Evolutionary conservation across 2,329 filamentous ascomycete species (phyloP), one percentile per base, ranked within the genome.

Genomic region (Ophiocordyceps robertsii): DNA sequence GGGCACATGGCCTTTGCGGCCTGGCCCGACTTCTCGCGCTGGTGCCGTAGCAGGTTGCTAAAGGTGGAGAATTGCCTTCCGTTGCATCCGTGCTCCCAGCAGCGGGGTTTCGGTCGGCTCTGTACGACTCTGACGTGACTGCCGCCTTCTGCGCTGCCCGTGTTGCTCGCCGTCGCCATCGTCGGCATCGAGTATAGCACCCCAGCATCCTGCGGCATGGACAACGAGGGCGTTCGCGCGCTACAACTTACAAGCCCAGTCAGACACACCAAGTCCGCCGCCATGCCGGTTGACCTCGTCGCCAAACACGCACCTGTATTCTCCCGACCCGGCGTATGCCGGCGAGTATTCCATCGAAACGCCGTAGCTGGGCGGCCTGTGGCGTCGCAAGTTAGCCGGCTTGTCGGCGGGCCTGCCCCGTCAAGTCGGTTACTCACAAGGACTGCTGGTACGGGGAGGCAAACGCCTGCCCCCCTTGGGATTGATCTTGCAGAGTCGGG

Each of bases 71-170:
- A 96, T 56, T 94, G 85, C 29, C 89, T 80, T 17, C 90, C 90
- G 55, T 95, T 95, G 69, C 90, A 96, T 11, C 89, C 90, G 56
- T 96, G 90, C 47, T 95, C 90, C 85, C 86, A 96, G 63, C 90
- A 95, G 59, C 94, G 87, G 38, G 89, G 88, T 65, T 94, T 94
- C n/a, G 87, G 87, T 49, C 84, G 75, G 52, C 78, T 80, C 59
- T 84, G 82, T 16, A 88, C 72, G 14, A 88, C 77, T 45, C 84
- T 73, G 33, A 85, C 78, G 49, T 77, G 67, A 37, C 66, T 58
- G 32, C 37, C 21, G 32, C 61, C 59, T 47, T 67, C 63, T 47
- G 65, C 60, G 49, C 51, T 51, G 50, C 51, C 47, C 35, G 55
- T 44, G 45, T 56, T 56, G 35, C 60, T 59, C 19, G 61, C 54